phyloP scores from a whole-genome alignment of 2,329 filamentous ascomycete species.

The Fusarium cyanostomum region DNA sequence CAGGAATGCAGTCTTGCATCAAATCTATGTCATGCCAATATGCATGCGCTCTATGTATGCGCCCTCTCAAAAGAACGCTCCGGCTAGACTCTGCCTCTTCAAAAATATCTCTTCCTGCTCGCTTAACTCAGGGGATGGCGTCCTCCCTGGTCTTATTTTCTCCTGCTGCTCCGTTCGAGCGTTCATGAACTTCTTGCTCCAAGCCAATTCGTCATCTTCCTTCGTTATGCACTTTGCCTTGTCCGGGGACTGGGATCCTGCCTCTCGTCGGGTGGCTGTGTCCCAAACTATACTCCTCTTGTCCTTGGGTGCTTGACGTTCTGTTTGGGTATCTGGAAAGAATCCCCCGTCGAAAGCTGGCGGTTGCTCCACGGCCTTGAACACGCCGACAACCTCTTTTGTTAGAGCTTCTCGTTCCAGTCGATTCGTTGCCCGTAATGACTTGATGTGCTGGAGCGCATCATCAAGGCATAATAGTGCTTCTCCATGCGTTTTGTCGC shows the following conservation, averaged over 20 bases:
- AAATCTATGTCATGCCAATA: constrained; percentile 20
- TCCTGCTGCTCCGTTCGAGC: constrained; percentile 4
- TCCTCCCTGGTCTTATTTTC: constrained; percentile 13
- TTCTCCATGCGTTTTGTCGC: constrained; percentile 35
- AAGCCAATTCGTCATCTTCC: constrained; percentile 1
- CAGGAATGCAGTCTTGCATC: constrained; percentile 1
- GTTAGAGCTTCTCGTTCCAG: constrained; percentile 30
- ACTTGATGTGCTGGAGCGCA: constrained; percentile 39
- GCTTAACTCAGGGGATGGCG: constrained; percentile 11
- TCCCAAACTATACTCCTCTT: constrained; percentile 24
- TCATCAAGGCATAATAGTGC: constrained; percentile 35
- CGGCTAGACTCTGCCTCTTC: constrained; percentile 28
- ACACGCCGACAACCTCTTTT: constrained; percentile 31
- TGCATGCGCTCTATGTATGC: constrained; percentile 9
- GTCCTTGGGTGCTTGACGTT: constrained; percentile 7
- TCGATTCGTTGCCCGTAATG: constrained; percentile 25
- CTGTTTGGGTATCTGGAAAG: constrained; percentile 11
- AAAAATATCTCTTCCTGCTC: constrained; percentile 28
- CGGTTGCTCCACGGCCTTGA: constrained; percentile 29
- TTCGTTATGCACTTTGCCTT: constrained; percentile 15
- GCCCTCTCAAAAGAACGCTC: constrained; percentile 32
- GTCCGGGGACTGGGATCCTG: not conserved
- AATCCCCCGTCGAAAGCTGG: constrained; percentile 21
- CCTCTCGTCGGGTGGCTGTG: constrained; percentile 6
- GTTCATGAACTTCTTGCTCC: constrained; percentile 1